Base-by-base conservation (phyloP, 2,329 filamentous ascomycete genomes). In the Stemphylium vesicarium region DNA sequence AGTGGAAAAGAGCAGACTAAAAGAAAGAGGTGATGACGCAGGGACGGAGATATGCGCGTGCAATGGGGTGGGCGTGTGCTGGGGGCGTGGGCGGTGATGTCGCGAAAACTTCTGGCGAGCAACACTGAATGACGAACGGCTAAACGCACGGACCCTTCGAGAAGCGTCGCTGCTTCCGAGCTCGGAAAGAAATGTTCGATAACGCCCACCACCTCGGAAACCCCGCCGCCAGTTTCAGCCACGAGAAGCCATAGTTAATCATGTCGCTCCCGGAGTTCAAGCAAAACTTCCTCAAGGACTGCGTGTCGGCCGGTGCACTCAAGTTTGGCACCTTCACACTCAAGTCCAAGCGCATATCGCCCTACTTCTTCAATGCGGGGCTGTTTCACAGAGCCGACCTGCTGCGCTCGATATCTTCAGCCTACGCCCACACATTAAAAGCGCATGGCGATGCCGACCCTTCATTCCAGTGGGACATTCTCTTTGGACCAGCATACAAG, bases 311-410 rank as follows among this genome's bases (percentile, higher is more conserved):
- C 67, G 84, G 84, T 60, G 87, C 91, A 68, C 85, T 95, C 64
- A 90, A 88, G 71, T 95, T 95, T 75, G 91, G 91, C 76, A 87
- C 84, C 73, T 95, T 91, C 80, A 90, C 89, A 67, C 86, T 99
- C 73, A 99, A 99, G 81, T 97, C 93, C 49, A 91, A 91, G 78
- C 91, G 94, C 70, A 83, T 75, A 68, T 96, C 92, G 11, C 95
- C 95, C 37, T 98, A 98, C 84, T 98, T 98, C 83, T 96, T 98
- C 87, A 97, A 96, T 78, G 92, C 93, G 41, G 92, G 93, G 56
- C 86, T 91, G 69, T 96, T 98, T 79, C 92, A 95, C 82, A 88
- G 88, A 47, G 89, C 89, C 18, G 84, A 88, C 59, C 85, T 96
- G 26, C 86, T 96, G 60, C 85, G 84, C 59, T 86, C 92, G 52